Evolutionary conservation across 805 yeast genomes (phyloP).

Genomic region (Metschnikowia proteae): DNA sequence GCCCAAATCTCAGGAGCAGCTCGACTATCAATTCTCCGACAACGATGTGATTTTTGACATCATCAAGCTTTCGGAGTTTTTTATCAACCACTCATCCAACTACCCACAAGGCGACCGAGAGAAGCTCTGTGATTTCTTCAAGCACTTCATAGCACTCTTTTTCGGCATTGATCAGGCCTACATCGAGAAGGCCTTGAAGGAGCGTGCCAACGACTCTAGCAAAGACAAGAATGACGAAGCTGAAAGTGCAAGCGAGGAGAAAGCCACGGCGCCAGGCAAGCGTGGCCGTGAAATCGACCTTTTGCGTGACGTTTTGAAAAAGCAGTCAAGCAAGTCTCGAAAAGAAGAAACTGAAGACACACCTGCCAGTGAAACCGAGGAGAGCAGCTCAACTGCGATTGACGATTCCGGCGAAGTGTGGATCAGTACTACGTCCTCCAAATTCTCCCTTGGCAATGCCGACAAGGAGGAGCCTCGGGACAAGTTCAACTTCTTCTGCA

Average conservation of each 20-base stretch:
- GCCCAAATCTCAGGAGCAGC: slow-evolving; percentile 76
- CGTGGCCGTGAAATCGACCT: slow-evolving; percentile 53
- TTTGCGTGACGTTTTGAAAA: slow-evolving; percentile 58
- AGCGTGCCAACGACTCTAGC: slow-evolving; percentile 19
- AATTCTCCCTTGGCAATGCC: slow-evolving; percentile 25
- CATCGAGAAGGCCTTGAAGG: slow-evolving; percentile 39
- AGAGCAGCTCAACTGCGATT: slow-evolving; percentile 25
- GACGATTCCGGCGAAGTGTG: slow-evolving; percentile 41
- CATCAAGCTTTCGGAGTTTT: slow-evolving; percentile 60
- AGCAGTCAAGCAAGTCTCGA: slow-evolving; percentile 37
- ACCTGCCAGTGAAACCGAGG: slow-evolving; percentile 32
- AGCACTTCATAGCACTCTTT: slow-evolving; percentile 66
- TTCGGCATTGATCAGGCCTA: slow-evolving; percentile 55
- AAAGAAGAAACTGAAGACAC: slow-evolving; percentile 35
- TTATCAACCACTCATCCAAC: slow-evolving; percentile 62
- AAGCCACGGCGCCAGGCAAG: slow-evolving; percentile 24
- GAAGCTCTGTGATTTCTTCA: slow-evolving; percentile 65
- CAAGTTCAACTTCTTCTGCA: slow-evolving; percentile 76
- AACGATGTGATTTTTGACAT: slow-evolving; percentile 70
- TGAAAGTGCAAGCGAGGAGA: slow-evolving; percentile 14
- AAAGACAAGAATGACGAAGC: slow-evolving; percentile 17
- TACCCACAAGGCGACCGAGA: slow-evolving; percentile 82
- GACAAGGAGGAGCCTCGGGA: slow-evolving; percentile 39
- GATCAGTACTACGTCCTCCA: slow-evolving; percentile 36
- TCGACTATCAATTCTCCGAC: slow-evolving; percentile 63